Percentiles rank a stretch among this genome's conserved stretches.
Evolutionary conservation across 2,329 filamentous ascomycete genomes (phyloP).

Genomic region (Stagonosporopsis tanaceti): DNA sequence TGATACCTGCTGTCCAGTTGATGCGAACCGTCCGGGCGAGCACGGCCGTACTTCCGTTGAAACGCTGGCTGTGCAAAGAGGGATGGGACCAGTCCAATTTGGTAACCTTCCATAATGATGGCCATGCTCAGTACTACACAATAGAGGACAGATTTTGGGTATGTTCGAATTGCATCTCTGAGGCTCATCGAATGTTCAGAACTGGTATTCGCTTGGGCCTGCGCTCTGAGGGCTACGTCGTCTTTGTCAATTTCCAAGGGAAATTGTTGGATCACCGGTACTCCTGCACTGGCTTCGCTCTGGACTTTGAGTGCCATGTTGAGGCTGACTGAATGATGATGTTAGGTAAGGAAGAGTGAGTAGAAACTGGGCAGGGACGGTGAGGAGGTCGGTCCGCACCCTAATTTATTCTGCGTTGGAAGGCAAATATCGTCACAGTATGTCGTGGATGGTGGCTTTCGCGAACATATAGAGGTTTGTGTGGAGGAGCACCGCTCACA

Average conservation of each 20-base stretch:
- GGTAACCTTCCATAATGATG: slow-evolving; percentile 89
- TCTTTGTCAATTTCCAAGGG: not conserved
- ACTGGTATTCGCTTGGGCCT: slow-evolving; percentile 8
- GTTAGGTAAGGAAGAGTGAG: not conserved
- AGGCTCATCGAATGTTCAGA: slow-evolving; percentile 48
- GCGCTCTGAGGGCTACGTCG: slow-evolving; percentile 1
- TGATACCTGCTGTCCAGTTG: slow-evolving; percentile 54
- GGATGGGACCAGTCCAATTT: slow-evolving; percentile 78
- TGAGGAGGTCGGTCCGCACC: not conserved
- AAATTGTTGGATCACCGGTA: not conserved
- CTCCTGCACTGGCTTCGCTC: not conserved
- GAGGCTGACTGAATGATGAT: not conserved
- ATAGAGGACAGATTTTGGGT: slow-evolving; percentile 83
- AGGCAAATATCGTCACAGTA: not conserved
- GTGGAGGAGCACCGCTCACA: not conserved
- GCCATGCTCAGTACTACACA: slow-evolving; percentile 81
- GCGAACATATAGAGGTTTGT: not conserved
- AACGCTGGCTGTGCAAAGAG: slow-evolving; percentile 65
- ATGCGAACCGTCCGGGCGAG: slow-evolving; percentile 38
- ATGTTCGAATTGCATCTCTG: slow-evolving; percentile 74
- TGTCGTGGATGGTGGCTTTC: not conserved
- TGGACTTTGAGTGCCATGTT: not conserved
- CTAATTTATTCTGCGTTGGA: not conserved
- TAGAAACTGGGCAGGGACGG: not conserved
- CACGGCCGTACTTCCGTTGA: slow-evolving; percentile 50